Evolutionary conservation across 805 yeast genomes (phyloP), one percentile per base, ranked within the genome.

Genomic region (Naumovozyma castellii): DNA sequence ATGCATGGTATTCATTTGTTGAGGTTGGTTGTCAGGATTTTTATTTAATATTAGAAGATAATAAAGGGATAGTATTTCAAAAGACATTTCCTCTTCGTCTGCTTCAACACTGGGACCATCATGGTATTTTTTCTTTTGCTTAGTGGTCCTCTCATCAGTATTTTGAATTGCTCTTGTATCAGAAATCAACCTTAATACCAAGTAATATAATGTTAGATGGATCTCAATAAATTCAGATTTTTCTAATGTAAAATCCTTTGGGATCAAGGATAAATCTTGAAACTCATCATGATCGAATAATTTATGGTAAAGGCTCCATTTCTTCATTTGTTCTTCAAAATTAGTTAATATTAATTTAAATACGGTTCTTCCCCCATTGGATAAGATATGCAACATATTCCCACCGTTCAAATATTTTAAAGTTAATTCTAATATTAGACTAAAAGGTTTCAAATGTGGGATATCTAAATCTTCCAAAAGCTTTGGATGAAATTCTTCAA

Each of bases 41-140:
- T 18, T 28, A 39, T 58, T 53, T 10, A 52, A 41, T 16, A 56
- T 32, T 14, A 54, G 32, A n/a, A 57, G 41, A 42, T 49, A 57
- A 43, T 58, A 59, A 5, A 56, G 44, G 8, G 57, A 51, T 22
- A 59, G 40, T 5, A 59, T 55, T 36, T 58, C 61, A 27, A 47
- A 53, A 3, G 59, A 48, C 4, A 49, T 32, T 28, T 55, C 58
- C 35, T 49, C 55, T n/a, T 35, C 22, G 30, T 15, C 9, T n/a
- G n/a, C n/a, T n/a, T n/a, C n/a, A n/a, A n/a, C n/a, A n/a, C n/a
- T n/a, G n/a, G n/a, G n/a, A n/a, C n/a, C n/a, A n/a, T n/a, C n/a
- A n/a, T n/a, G n/a, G n/a, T n/a, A n/a, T 22, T 10, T 22, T 22
- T 22, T 22, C 15, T 29, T 15, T 33, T 16, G n/a, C 12, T n/a